Base-by-base conservation (phyloP, 2,329 filamentous ascomycete species). In the Ustulina deusta region DNA sequence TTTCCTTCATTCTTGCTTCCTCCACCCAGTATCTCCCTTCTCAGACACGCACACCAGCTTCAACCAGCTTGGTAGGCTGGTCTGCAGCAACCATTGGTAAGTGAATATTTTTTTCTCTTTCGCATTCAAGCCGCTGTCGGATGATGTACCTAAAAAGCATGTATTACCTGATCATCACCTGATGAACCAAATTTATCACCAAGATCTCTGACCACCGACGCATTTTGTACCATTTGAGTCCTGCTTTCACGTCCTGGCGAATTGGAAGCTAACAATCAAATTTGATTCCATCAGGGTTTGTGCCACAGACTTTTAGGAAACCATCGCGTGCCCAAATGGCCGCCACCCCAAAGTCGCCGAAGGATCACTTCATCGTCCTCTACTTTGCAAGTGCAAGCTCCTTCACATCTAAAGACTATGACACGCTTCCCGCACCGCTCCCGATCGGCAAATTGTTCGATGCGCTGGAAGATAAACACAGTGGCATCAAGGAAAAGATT, bases 321-420 rank as follows among this genome's bases (percentile, higher is more conserved):
- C 25, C 46, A 49, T 57, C 17, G 52, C 40, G 44, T 51, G 32
- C 60, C 48, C 69, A 49, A 25, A 83, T 83, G 79, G 75, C 77
- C 13, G 76, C 80, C 34, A 71, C 78, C 1, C 76, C 83, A 0
- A 86, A 84, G 69, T 79, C 86, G 11, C 87, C 88, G 0, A 71
- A 81, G 49, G 90, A 86, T n/a, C 86, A 92, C 72, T 97, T 96
- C 82, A 91, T 86, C 65, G 82, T 97, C 52, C 87, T 96, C 63
- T 97, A 95, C 81, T 97, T 97, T 81, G 93, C 93, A 65, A 87
- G 88, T 69, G 92, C 92, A 15, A 86, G 87, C 65, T 90, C 90
- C 36, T 92, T 87, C 78, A 93, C 93, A 0, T 83, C 83, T n/a
- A 91, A 88, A 75, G 85, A 90, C 67, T 82, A 83, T 69, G 93